phyloP scores from a whole-genome alignment of 495 filamentous ascomycete genomes.

The Xylaria bambusicola region DNA sequence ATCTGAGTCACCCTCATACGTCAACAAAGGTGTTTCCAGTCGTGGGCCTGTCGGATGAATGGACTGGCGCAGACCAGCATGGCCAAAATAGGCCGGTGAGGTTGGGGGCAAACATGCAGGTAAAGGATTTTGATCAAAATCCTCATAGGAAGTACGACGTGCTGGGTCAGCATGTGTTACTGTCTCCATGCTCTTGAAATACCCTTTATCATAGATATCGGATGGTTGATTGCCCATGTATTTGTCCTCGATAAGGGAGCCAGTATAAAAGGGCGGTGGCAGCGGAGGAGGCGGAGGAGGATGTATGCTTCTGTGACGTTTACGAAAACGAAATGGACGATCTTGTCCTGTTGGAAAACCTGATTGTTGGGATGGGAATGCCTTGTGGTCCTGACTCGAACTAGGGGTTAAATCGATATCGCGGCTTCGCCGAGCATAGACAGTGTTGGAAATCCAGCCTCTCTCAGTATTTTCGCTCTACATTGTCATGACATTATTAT shows the following conservation, averaged over 20 bases:
- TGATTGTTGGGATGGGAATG: no score
- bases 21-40: slow-evolving; percentile 7
- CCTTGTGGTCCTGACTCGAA: neutral
- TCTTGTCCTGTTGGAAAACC: neutral
- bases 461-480: neutral
- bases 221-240: neutral
- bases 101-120: neutral
- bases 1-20: neutral
- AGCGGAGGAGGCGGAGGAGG: neutral
- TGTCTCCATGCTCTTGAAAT: neutral
- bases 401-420: neutral
- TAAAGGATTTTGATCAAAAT: neutral
- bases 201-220: neutral
- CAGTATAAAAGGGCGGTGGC: no score
- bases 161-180: neutral
- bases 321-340: no score
- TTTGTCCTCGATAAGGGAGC: no score
- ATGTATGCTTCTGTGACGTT: neutral
- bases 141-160: neutral
- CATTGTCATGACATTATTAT: no score
- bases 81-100: neutral
- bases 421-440: neutral
- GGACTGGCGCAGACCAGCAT: neutral
- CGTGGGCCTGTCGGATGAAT: slow-evolving; percentile 15
- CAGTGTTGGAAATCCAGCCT: slow-evolving; percentile 1